phyloP scores from a whole-genome alignment of 768 basidiomycete genomes.

The Mycena crocata region DNA sequence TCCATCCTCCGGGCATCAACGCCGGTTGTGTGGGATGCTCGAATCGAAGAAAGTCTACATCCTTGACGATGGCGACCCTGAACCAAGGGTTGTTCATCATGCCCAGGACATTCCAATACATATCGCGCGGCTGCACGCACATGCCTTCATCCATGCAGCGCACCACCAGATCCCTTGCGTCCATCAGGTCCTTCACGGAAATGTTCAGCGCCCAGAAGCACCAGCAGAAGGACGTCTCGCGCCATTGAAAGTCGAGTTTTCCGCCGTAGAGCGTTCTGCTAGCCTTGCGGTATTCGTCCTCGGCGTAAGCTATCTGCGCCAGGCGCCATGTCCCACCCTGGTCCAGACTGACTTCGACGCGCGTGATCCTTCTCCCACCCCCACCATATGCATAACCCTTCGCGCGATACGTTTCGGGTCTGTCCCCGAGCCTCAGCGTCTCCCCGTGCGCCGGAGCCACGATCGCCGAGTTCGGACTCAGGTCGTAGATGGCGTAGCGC shows the following conservation, averaged over 20 bases:
- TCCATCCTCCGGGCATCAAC: conserved; percentile 62
- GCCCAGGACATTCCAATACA: conserved; percentile 70
- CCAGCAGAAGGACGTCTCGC: conserved; percentile 56
- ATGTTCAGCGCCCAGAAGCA: conserved; percentile 65
- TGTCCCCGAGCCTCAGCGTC: conserved; percentile 37
- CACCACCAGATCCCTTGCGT: conserved; percentile 55
- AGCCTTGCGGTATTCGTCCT: conserved; percentile 20
- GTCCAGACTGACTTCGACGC: conserved; percentile 58
- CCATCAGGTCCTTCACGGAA: conserved; percentile 45
- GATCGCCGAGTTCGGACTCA: conserved; percentile 71
- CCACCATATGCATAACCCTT: conserved; percentile 74
- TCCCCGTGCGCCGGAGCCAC: conserved; percentile 69
- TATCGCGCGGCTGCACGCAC: conserved; percentile 62
- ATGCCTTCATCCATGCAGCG: conserved; percentile 67
- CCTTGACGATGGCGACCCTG: conserved; percentile 59
- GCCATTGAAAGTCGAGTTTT: conserved; percentile 20
- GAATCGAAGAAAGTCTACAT: conserved; percentile 53
- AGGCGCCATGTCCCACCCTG: conserved; percentile 54
- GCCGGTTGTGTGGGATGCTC: conserved; percentile 65
- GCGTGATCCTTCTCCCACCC: conserved; percentile 66
- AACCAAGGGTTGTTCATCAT: conserved; percentile 80
- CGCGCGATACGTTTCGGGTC: conserved; percentile 49
- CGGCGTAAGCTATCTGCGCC: conserved; percentile 43
- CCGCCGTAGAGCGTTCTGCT: conserved; percentile 12
- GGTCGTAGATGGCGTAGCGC: conserved; percentile 59